Conservation (phyloP, 495 filamentous ascomycete species). For the Daldinia loculata region DNA sequence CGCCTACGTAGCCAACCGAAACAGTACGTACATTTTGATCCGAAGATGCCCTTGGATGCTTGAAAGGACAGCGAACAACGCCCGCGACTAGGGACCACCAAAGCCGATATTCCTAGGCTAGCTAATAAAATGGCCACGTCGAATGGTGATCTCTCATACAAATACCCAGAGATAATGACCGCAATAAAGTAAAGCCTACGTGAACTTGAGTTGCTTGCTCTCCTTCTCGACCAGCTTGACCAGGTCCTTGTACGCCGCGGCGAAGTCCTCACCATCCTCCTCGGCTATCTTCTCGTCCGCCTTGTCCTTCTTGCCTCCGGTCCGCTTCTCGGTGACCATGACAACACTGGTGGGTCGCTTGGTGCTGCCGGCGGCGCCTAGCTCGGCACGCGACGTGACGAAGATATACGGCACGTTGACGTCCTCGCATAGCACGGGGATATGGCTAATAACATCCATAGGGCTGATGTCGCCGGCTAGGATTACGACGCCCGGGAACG, state of each 20-base stretch:
- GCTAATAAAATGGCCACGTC: neutral
- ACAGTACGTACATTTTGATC: slow-evolving; percentile 31
- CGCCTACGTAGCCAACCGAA: slow-evolving; percentile 38
- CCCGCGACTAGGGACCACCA: slow-evolving; percentile 4
- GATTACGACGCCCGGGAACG: slow-evolving; percentile 79
- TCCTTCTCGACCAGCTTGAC: slow-evolving; percentile 79
- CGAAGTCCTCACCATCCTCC: slow-evolving; percentile 68
- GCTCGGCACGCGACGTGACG: slow-evolving; percentile 83
- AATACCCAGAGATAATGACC: neutral
- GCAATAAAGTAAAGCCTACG: slow-evolving; percentile 6
- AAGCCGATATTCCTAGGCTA: neutral
- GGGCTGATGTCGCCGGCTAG: slow-evolving; percentile 97
- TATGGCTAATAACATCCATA: slow-evolving; percentile 96
- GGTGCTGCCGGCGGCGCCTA: slow-evolving; percentile 88
- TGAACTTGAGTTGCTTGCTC: slow-evolving; percentile 51
- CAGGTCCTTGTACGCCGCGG: slow-evolving; percentile 74
- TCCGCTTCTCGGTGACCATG: slow-evolving; percentile 72
- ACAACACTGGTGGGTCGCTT: slow-evolving; percentile 96
- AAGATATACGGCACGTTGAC: slow-evolving; percentile 95
- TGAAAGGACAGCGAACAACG: slow-evolving; percentile 21
- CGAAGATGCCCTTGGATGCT: slow-evolving; percentile 24
- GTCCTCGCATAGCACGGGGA: slow-evolving; percentile 97
- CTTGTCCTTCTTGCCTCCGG: slow-evolving; percentile 55
- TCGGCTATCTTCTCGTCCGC: slow-evolving; percentile 57
- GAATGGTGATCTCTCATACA: neutral